Percentiles rank a stretch among this genome's conserved stretches.
Evolutionary conservation across 345 rosid genomes (phyloP).

Genomic region (Geranium rotundifolium): DNA sequence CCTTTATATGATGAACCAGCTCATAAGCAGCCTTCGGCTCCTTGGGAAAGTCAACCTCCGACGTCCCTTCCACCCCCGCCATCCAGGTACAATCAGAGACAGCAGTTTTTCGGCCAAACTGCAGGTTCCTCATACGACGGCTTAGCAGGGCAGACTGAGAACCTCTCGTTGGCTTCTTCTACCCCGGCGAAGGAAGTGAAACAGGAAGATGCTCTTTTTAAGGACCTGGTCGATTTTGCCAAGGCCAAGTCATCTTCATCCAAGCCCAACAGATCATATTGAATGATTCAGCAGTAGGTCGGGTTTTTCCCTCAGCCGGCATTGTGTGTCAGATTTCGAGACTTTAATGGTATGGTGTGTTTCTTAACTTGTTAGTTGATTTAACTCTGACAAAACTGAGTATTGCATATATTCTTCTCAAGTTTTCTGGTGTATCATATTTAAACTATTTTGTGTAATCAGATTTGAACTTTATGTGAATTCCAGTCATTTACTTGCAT

Average conservation of each 20-base stretch:
- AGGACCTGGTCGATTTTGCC: constrained; percentile 82
- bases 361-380: no score
- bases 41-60: constrained; percentile 41
- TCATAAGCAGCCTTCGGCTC: constrained; percentile 57
- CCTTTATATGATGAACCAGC: constrained; percentile 45
- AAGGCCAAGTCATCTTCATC: constrained; percentile 71
- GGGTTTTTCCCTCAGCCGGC: no score
- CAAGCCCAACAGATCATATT: constrained; percentile 62
- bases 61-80: constrained; percentile 69
- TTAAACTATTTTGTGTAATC: no score
- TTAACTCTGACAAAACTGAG: no score
- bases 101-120: constrained; percentile 43
- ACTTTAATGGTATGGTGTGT: no score
- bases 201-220: constrained; percentile 80
- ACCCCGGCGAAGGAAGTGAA: constrained; percentile 44
- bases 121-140: constrained; percentile 45
- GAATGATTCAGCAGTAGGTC: constrained; percentile 11
- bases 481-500: no score
- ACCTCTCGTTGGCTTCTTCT: constrained; percentile 41
- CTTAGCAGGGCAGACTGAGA: constrained; percentile 52
- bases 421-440: no score
- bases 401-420: no score
- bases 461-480: no score
- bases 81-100: constrained; percentile 57
- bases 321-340: no score